Percentiles rank a stretch among this genome's conserved stretches.
Evolutionary conservation across 1,284 basidiomycete genomes (phyloP).

Genomic region (Malassezia globosa): DNA sequence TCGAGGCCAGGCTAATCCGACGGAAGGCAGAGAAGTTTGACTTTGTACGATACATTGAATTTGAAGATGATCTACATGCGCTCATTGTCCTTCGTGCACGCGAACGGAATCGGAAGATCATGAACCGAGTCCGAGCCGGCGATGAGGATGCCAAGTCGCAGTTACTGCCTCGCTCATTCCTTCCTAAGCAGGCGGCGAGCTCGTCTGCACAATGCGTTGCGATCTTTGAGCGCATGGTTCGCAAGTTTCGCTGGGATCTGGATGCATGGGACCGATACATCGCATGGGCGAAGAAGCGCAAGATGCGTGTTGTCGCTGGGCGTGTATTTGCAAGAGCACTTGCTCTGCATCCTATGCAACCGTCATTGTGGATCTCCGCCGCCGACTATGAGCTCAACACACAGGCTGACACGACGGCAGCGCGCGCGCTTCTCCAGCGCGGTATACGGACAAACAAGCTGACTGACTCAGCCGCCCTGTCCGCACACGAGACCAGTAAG

Average conservation of each 20-base stretch:
- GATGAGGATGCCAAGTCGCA: conserved; percentile 11
- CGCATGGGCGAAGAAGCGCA: conserved; percentile 65
- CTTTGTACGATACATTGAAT: conserved; percentile 79
- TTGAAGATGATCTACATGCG: conserved; percentile 60
- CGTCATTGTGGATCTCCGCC: conserved; percentile 71
- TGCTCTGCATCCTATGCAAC: conserved; percentile 69
- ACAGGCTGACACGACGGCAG: conserved; percentile 61
- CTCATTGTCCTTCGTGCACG: conserved; percentile 26
- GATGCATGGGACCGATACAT: conserved; percentile 80
- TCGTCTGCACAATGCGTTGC: conserved; percentile 63
- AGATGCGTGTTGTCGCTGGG: conserved; percentile 68
- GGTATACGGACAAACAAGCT: conserved; percentile 56
- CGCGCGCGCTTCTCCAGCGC: conserved; percentile 71
- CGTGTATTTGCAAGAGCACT: conserved; percentile 57
- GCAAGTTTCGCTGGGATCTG: conserved; percentile 76
- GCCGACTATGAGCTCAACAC: conserved; percentile 73
- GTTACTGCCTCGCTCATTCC: conserved; percentile 25
- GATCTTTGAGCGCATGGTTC: conserved; percentile 78
- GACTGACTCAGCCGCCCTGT: not conserved
- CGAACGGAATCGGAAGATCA: conserved; percentile 15
- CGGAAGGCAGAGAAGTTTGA: conserved; percentile 73
- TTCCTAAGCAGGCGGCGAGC: conserved; percentile 24
- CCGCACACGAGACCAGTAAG: conserved; percentile 1
- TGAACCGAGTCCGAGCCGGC: not conserved
- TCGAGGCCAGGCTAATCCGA: conserved; percentile 72